Percentiles rank a stretch among this genome's conserved stretches.
phyloP scores from a whole-genome alignment of 2,329 filamentous ascomycete genomes.

The Scedosporium minutisporum region DNA sequence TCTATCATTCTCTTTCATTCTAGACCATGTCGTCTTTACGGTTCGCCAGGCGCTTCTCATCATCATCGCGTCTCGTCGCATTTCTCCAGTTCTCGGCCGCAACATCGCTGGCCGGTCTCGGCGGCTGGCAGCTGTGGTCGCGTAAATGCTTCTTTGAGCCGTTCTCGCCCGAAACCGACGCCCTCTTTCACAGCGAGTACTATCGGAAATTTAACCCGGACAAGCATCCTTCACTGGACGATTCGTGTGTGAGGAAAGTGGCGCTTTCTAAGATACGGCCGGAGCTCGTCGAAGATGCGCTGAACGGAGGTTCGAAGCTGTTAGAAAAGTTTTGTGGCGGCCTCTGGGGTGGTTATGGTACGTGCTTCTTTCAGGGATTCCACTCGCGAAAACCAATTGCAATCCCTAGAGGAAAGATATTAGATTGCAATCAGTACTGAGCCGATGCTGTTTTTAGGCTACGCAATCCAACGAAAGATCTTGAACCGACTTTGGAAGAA shows the following conservation, averaged over 20 bases:
- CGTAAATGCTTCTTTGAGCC: slow-evolving; percentile 7
- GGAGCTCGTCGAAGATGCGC: slow-evolving; percentile 8
- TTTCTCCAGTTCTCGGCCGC: too few relatives aligned
- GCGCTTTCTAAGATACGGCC: slow-evolving; percentile 5
- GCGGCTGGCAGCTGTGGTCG: slow-evolving; percentile 11
- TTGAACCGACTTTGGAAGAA: not conserved
- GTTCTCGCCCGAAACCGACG: slow-evolving; percentile 4
- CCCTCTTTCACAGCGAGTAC: slow-evolving; percentile 6
- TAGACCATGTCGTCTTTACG: too few relatives aligned
- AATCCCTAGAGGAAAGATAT: not conserved
- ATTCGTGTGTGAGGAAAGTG: slow-evolving; percentile 7
- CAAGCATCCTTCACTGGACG: not conserved
- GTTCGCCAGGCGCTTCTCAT: too few relatives aligned
- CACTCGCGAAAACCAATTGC: not conserved
- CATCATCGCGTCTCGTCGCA: too few relatives aligned
- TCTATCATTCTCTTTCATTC: too few relatives aligned
- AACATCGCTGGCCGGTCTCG: not conserved
- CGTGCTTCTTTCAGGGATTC: not conserved
- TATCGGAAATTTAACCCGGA: not conserved
- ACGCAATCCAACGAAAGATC: not conserved
- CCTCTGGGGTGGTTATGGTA: slow-evolving; percentile 11
- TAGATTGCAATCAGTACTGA: not conserved
- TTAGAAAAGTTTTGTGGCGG: slow-evolving; percentile 9
- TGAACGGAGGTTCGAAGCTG: slow-evolving; percentile 6
- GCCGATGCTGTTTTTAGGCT: not conserved